Percentiles rank a stretch among this genome's conserved stretches.
phyloP scores from a whole-genome alignment of 1,284 basidiomycete genomes.

The Cystobasidium slooffiae region DNA sequence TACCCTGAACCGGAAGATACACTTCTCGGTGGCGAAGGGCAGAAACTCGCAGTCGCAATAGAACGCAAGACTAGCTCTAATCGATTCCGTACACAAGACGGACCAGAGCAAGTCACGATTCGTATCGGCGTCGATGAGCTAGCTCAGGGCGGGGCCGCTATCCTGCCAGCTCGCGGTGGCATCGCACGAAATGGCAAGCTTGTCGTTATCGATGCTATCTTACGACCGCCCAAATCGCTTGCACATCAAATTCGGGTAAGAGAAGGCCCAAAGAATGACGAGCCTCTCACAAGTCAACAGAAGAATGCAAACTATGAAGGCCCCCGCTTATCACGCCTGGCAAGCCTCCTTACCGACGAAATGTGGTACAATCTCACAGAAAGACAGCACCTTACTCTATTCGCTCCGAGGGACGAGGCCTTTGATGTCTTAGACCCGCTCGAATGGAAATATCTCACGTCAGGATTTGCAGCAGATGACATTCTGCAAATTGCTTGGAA shows the following conservation, averaged over 20 bases:
- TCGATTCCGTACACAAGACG: slow-evolving; percentile 44
- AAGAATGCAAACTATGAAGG: slow-evolving; percentile 17
- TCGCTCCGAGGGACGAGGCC: slow-evolving; percentile 83
- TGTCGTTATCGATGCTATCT: slow-evolving; percentile 73
- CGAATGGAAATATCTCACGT: slow-evolving; percentile 82
- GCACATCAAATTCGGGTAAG: slow-evolving; percentile 54
- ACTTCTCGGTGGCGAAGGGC: slow-evolving; percentile 77
- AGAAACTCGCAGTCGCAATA: slow-evolving; percentile 70
- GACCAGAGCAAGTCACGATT: slow-evolving; percentile 45
- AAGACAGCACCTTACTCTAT: slow-evolving; percentile 76
- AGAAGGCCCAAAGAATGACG: slow-evolving; percentile 9
- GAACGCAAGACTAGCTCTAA: slow-evolving; percentile 48
- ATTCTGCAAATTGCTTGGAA: slow-evolving; percentile 74
- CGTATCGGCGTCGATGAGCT: slow-evolving; percentile 51
- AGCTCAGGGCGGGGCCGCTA: slow-evolving; percentile 51
- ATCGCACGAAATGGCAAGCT: slow-evolving; percentile 76
- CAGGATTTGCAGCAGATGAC: slow-evolving; percentile 78
- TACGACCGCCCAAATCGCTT: slow-evolving; percentile 76
- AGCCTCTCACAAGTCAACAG: not conserved
- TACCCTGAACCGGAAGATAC: slow-evolving; percentile 61
- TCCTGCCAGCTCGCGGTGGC: slow-evolving; percentile 45
- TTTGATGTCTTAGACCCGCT: slow-evolving; percentile 64
- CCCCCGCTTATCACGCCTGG: slow-evolving; percentile 51
- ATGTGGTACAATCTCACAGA: slow-evolving; percentile 48
- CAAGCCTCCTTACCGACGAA: slow-evolving; percentile 55